Conservation (phyloP, 306 rosid genomes). For the Glycine soja region DNA sequence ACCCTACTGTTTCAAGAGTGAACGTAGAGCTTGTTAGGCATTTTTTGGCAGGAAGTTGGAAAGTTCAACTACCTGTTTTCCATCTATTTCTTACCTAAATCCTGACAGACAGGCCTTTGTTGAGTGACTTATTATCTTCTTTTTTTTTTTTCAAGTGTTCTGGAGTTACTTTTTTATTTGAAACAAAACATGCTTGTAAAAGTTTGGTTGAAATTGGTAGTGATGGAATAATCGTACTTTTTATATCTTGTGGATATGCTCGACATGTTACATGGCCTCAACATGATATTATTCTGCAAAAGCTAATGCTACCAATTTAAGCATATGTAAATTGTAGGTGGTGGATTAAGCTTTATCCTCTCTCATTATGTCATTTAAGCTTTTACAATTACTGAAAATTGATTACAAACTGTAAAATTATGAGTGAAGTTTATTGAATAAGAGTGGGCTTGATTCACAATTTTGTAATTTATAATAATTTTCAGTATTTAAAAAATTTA, state of each 20-base stretch:
- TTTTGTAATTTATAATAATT: too few relatives aligned
- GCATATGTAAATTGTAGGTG: too few relatives aligned
- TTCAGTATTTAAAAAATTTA: too few relatives aligned
- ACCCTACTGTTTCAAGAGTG: constrained; percentile 56
- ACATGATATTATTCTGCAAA: neutral
- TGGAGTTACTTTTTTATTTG: constrained; percentile 35
- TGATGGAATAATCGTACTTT: constrained; percentile 32
- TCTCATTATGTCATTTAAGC: too few relatives aligned
- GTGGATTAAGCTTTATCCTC: too few relatives aligned
- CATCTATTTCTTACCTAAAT: constrained; percentile 37
- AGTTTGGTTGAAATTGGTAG: constrained; percentile 12
- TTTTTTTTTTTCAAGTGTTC: neutral
- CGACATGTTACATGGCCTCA: neutral
- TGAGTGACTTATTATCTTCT: constrained; percentile 44
- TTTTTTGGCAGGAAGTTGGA: constrained; percentile 52
- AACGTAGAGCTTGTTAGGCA: constrained; percentile 50
- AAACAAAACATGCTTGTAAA: constrained; percentile 6
- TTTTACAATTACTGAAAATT: too few relatives aligned
- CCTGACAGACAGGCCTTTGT: constrained; percentile 52
- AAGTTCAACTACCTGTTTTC: constrained; percentile 48
- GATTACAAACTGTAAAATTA: too few relatives aligned
- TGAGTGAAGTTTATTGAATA: too few relatives aligned
- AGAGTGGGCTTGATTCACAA: too few relatives aligned
- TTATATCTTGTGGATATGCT: neutral
- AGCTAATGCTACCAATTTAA: neutral